Evolutionary conservation across 805 yeast genomes (phyloP).

Genomic region (baker's yeast (Saccharomyces cerevisiae)): DNA sequence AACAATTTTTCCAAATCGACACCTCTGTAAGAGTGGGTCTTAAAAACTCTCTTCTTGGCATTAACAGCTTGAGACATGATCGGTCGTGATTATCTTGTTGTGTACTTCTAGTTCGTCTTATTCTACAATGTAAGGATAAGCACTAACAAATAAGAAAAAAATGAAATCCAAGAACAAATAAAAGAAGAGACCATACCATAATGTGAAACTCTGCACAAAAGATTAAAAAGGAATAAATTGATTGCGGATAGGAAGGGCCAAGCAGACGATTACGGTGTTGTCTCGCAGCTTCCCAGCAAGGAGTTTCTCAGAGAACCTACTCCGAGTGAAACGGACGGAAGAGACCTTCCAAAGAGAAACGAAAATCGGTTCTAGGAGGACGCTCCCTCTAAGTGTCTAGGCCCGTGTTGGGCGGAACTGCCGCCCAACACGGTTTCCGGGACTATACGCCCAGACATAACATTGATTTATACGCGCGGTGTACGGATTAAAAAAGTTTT

Average conservation of each 20-base stretch:
- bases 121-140: neutral
- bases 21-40: conserved; percentile 97
- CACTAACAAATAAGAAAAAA: neutral
- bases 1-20: conserved; percentile 91
- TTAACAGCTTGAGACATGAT: conserved; percentile 29
- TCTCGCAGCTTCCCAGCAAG: neutral
- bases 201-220: neutral
- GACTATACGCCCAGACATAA: neutral
- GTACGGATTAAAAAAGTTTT: neutral
- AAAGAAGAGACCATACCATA: neutral
- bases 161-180: neutral
- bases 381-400: neutral
- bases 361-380: neutral
- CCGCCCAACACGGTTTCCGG: neutral
- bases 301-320: neutral
- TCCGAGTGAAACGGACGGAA: neutral
- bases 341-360: neutral
- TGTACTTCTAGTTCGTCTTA: conserved; percentile 1
- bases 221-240: neutral
- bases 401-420: neutral
- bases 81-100: neutral
- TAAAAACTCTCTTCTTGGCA: conserved; percentile 82
- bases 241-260: neutral
- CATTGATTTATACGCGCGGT: neutral
- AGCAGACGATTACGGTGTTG: neutral